Conservation (phyloP, 371 early-diverging fungal species). For the Mucor velutinosus region DNA sequence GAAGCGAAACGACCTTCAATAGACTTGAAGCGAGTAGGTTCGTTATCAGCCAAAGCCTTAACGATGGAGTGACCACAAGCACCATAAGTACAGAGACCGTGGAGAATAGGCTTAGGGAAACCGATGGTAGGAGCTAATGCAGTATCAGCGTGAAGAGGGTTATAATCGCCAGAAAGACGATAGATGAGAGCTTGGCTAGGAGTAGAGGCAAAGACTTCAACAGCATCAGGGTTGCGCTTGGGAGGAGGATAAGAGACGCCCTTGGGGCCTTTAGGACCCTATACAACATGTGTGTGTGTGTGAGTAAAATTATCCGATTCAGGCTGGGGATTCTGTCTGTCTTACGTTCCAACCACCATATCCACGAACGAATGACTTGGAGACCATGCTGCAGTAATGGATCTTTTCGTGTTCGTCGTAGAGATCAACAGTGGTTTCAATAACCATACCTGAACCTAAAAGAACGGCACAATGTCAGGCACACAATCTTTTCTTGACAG, state of each 20-base stretch:
- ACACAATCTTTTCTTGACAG: background rate
- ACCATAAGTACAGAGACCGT: slow-evolving; percentile 75
- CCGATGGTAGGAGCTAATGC: slow-evolving; percentile 65
- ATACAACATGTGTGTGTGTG: background rate
- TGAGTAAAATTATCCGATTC: background rate
- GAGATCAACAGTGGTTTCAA: slow-evolving; percentile 39
- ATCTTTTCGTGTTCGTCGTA: slow-evolving; percentile 48
- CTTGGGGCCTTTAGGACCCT: slow-evolving; percentile 70
- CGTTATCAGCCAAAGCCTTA: slow-evolving; percentile 57
- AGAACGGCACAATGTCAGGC: background rate
- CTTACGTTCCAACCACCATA: slow-evolving; percentile 63
- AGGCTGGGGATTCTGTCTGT: background rate
- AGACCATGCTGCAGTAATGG: slow-evolving; percentile 57
- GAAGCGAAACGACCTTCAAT: slow-evolving; percentile 70
- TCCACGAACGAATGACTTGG: slow-evolving; percentile 61
- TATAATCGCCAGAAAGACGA: slow-evolving; percentile 76
- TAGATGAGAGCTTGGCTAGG: slow-evolving; percentile 68
- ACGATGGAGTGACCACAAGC: slow-evolving; percentile 63
- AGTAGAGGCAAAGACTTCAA: slow-evolving; percentile 49
- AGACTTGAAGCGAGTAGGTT: slow-evolving; percentile 60
- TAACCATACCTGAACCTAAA: slow-evolving; percentile 32
- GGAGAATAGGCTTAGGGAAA: slow-evolving; percentile 73
- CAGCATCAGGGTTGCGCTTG: slow-evolving; percentile 61
- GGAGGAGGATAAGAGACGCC: slow-evolving; percentile 52
- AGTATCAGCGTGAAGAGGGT: slow-evolving; percentile 73